Evolutionary conservation across 2,329 filamentous ascomycete species (phyloP).

Genomic region (Neofusicoccum ribis): DNA sequence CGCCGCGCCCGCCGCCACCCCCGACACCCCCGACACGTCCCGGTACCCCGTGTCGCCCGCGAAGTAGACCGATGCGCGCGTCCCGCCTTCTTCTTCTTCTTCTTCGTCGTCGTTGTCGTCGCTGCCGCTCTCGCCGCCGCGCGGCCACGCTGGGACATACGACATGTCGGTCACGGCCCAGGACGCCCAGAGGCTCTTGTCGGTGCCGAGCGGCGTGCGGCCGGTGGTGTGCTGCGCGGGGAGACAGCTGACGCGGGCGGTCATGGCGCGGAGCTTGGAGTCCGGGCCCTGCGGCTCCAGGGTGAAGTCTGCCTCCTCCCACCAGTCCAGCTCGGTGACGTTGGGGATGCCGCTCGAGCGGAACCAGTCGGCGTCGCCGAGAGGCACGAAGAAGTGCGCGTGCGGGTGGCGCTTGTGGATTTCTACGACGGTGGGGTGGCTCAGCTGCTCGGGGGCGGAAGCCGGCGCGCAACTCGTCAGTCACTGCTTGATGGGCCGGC

Average conservation of each 20-base stretch:
- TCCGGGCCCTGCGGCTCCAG: slow-evolving; percentile 39
- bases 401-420: slow-evolving; percentile 70
- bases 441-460: slow-evolving; percentile 48
- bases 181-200: slow-evolving; percentile 79
- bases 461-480: neutral
- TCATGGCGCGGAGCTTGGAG: slow-evolving; percentile 49
- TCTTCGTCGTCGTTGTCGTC: slow-evolving; percentile 45
- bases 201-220: slow-evolving; percentile 67
- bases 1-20: slow-evolving; percentile 61
- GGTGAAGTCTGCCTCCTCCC: slow-evolving; percentile 74
- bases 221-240: slow-evolving; percentile 82
- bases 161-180: slow-evolving; percentile 69
- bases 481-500: too few relatives aligned
- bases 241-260: slow-evolving; percentile 72
- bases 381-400: slow-evolving; percentile 83
- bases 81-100: slow-evolving; percentile 29
- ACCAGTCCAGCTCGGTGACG: slow-evolving; percentile 92
- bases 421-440: slow-evolving; percentile 70
- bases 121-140: neutral
- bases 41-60: slow-evolving; percentile 79
- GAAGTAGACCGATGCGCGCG: slow-evolving; percentile 36
- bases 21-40: slow-evolving; percentile 70
- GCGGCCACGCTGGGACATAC: neutral
- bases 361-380: slow-evolving; percentile 85
- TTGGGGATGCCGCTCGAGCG: slow-evolving; percentile 66